Percentiles rank a stretch among this genome's conserved stretches.
Conservation (phyloP, 2,329 filamentous ascomycete species). For the Penicillium polonicum region DNA sequence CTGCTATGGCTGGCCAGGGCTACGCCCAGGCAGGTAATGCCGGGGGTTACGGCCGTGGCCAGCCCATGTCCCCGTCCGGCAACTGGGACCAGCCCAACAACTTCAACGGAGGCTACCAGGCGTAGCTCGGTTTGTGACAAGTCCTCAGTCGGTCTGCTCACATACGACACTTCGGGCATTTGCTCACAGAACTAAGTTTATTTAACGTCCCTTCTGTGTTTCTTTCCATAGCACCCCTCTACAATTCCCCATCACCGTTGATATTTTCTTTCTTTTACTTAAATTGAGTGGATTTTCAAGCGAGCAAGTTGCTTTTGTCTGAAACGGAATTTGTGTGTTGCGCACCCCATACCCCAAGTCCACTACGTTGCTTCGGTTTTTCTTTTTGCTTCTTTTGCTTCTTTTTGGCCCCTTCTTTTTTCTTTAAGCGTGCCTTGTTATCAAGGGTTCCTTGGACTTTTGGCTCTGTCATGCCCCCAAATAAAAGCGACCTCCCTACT, state of each 20-base stretch:
- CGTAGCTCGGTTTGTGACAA: slow-evolving; percentile 40
- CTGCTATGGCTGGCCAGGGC: slow-evolving; percentile 46
- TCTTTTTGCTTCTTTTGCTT: slow-evolving; percentile 20
- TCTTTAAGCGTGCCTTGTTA: slow-evolving; percentile 33
- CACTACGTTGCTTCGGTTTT: slow-evolving; percentile 36
- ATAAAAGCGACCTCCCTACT: slow-evolving; percentile 35
- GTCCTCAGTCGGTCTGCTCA: slow-evolving; percentile 9
- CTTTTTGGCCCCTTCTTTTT: slow-evolving; percentile 21
- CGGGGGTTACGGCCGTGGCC: slow-evolving; percentile 79
- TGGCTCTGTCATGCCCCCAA: slow-evolving; percentile 34
- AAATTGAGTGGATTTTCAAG: slow-evolving; percentile 41
- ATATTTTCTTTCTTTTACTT: slow-evolving; percentile 26
- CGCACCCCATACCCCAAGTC: slow-evolving; percentile 47
- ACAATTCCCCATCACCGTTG: slow-evolving; percentile 19
- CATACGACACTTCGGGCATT: slow-evolving; percentile 10
- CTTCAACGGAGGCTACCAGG: slow-evolving; percentile 61
- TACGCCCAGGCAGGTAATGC: slow-evolving; percentile 70
- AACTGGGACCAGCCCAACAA: slow-evolving; percentile 55
- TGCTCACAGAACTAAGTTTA: slow-evolving; percentile 14
- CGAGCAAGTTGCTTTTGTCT: slow-evolving; percentile 40
- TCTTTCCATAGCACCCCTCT: slow-evolving; percentile 20
- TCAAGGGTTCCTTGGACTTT: slow-evolving; percentile 33
- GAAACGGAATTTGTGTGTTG: slow-evolving; percentile 46
- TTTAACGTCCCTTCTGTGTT: slow-evolving; percentile 20
- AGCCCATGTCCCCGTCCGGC: slow-evolving; percentile 52